Conservation (phyloP, 768 basidiomycete species). For the Lentinula sp. region DNA sequence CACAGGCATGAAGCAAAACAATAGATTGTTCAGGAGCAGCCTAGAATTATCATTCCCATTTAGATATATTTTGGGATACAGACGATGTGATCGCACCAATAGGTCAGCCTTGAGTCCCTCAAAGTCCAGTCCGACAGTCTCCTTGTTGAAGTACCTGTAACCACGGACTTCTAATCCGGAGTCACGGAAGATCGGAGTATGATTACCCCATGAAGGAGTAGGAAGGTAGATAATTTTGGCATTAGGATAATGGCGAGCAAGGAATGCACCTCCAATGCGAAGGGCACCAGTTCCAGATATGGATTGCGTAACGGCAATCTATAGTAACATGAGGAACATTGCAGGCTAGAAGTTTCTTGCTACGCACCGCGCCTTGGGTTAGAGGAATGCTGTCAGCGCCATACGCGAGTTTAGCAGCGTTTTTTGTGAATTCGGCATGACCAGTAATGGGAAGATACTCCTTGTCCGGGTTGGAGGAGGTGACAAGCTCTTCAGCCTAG, state of each 20-base stretch:
- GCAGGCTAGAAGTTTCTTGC: background rate
- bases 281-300: slow-evolving; percentile 98
- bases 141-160: slow-evolving; percentile 93
- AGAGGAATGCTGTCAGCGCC: slow-evolving; percentile 74
- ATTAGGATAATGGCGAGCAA: slow-evolving; percentile 83
- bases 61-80: background rate
- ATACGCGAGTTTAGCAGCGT: slow-evolving; percentile 87
- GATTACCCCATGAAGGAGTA: slow-evolving; percentile 95
- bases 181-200: slow-evolving; percentile 89
- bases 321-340: slow-evolving; percentile 8
- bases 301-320: slow-evolving; percentile 87
- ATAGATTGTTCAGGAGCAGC: slow-evolving; percentile 74
- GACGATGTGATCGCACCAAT: slow-evolving; percentile 39
- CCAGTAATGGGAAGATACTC: slow-evolving; percentile 97
- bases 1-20: slow-evolving; percentile 93
- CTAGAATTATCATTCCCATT: slow-evolving; percentile 20
- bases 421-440: slow-evolving; percentile 76
- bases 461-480: slow-evolving; percentile 70
- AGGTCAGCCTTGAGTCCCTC: slow-evolving; percentile 85
- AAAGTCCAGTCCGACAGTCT: slow-evolving; percentile 89
- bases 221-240: slow-evolving; percentile 89
- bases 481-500: slow-evolving; percentile 74
- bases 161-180: slow-evolving; percentile 89
- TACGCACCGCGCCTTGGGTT: slow-evolving; percentile 63
- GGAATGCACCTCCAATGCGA: slow-evolving; percentile 89